Base-by-base conservation (phyloP, 164 flowering plant genomes). In the Taxillus chinensis region DNA sequence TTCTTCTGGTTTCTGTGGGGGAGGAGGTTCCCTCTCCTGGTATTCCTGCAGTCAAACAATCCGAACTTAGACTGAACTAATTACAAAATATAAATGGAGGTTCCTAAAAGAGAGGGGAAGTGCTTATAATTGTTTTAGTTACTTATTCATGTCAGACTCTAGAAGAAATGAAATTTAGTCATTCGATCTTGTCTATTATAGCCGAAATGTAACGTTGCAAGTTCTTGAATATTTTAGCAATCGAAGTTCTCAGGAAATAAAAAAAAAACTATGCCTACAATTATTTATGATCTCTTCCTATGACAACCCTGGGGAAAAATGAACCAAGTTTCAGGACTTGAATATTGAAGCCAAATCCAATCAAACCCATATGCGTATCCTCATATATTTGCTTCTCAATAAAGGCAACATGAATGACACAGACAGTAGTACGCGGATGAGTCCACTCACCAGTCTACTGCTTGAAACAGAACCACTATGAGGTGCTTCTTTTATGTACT, bases 401-500 rank as follows among this genome's bases (percentile, higher is more conserved):
- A 53, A 8, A 17, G 13, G 3, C 16, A 53, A 2, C 8, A 53
- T 1, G 8, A 13, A 7, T 5, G 12, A 7, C 16, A 53, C 56
- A 13, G 12, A 3, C 8, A 14, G 7, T 16, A 62, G 43, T 3
- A 48, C 50, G 41, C 14, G 50, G n/a, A 41, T n/a, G 14, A 65
- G 11, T 45, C 37, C 42, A 66, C 95, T 79, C 61, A 95, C 99
- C 86, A 86, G 64, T 77, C 80, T 83, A 63, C 72, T 85, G 39
- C 66, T 82, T 69, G 86, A 72, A 41, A 73, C 75, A 41, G 86
- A 81, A 65, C 84, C 87, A 0, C 67, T 59, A 60, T 83, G 89
- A 52, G 99, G 96, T 62, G 99, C 99, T 81, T 95, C 98, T 71
- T 62, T 82, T 65, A 95, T 80, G 60, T 95, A 95, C 64, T 95